Percentiles rank a stretch among this genome's conserved stretches.
phyloP scores from a whole-genome alignment of 2,329 filamentous ascomycete genomes.

The Fusarium agapanthi region DNA sequence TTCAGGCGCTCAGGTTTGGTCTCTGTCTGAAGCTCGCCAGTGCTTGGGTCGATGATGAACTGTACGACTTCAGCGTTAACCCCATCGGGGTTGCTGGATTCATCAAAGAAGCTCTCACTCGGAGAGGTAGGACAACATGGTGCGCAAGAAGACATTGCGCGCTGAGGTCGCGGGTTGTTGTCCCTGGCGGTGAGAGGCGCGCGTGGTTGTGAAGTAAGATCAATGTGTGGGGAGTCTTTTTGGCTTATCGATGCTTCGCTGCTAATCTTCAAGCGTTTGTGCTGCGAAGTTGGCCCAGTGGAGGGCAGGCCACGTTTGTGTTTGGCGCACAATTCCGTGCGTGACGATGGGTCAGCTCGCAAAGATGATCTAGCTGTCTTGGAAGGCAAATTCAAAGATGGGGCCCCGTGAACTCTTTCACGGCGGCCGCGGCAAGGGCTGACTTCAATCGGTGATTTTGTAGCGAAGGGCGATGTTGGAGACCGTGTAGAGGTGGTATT shows the following conservation, averaged over 20 bases:
- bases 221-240: background rate
- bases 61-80: slow-evolving; percentile 20
- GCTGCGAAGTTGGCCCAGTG: background rate
- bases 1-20: background rate
- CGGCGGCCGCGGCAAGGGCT: background rate
- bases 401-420: background rate
- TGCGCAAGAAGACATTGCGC: background rate
- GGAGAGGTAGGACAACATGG: background rate
- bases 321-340: background rate
- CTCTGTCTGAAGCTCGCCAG: background rate
- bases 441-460: background rate
- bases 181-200: slow-evolving; percentile 36
- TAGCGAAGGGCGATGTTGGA: slow-evolving; percentile 16
- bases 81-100: background rate
- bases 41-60: background rate
- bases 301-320: slow-evolving; percentile 2
- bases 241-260: background rate
- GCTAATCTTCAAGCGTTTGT: slow-evolving; percentile 32
- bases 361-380: slow-evolving; percentile 15
- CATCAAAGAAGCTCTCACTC: background rate
- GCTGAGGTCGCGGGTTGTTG: slow-evolving; percentile 36
- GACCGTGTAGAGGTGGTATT: slow-evolving; percentile 30
- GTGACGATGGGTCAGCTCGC: background rate
- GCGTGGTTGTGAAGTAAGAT: slow-evolving; percentile 11
- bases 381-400: background rate